phyloP scores from a whole-genome alignment of 177 flowering plant species.

The Vitis hybrid region DNA sequence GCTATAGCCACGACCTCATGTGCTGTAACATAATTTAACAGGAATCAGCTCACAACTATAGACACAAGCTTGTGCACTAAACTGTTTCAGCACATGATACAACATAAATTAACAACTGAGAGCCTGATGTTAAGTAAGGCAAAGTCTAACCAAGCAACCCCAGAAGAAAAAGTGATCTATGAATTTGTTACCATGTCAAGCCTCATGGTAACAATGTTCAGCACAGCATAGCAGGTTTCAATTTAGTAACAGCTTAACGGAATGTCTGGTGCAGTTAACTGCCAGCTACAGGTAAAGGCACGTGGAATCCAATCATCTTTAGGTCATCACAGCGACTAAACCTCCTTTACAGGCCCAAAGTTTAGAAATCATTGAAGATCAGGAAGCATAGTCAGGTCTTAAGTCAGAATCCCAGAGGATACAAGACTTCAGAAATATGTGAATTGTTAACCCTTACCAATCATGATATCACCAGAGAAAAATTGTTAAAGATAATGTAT shows the following conservation, averaged over 20 bases:
- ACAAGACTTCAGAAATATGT: slow-evolving; percentile 16
- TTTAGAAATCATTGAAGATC: slow-evolving; percentile 1
- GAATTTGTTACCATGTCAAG: slow-evolving; percentile 17
- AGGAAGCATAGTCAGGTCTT: slow-evolving; percentile 8
- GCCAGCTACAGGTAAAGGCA: no score
- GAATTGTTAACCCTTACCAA: slow-evolving; percentile 30
- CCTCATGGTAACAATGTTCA: slow-evolving; percentile 12
- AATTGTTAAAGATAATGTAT: slow-evolving; percentile 12
- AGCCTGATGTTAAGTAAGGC: not conserved
- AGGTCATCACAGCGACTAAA: not conserved
- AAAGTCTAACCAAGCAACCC: slow-evolving; percentile 11
- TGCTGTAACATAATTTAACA: slow-evolving; percentile 31
- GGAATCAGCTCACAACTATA: slow-evolving; percentile 11
- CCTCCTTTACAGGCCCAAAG: slow-evolving; percentile 14
- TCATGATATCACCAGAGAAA: slow-evolving; percentile 20
- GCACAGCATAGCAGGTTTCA: slow-evolving; percentile 17
- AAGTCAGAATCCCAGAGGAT: slow-evolving; percentile 23
- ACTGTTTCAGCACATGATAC: slow-evolving; percentile 20
- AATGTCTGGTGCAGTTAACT: slow-evolving; percentile 7
- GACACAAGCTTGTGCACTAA: not conserved
- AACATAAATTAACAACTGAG: slow-evolving; percentile 7
- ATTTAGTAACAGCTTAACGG: slow-evolving; percentile 5
- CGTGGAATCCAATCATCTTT: no score
- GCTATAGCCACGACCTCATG: slow-evolving; percentile 30
- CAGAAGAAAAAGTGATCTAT: not conserved